phyloP scores from a whole-genome alignment of 192 early-diverging fungal species.

The Backusella psychrophila region DNA sequence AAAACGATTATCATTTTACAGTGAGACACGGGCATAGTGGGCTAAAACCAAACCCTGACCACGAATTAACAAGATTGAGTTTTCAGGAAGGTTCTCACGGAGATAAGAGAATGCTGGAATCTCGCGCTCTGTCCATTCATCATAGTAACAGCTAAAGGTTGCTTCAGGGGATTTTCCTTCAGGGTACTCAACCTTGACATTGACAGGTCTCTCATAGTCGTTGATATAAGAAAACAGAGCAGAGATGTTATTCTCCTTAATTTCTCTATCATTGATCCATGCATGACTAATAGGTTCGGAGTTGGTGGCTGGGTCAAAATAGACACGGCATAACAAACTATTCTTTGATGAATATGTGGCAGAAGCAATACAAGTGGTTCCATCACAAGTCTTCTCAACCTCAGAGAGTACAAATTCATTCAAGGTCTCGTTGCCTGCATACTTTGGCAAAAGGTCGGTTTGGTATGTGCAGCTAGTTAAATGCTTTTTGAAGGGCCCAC shows the following conservation, averaged over 20 bases:
- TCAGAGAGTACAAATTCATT: neutral
- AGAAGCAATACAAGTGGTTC: conserved; percentile 20
- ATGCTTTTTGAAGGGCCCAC: neutral
- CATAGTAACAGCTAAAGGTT: conserved; percentile 39
- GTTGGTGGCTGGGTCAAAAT: conserved; percentile 12
- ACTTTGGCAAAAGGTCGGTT: neutral
- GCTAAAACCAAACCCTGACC: conserved; percentile 23
- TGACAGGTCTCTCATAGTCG: neutral
- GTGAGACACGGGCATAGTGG: neutral
- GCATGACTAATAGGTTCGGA: conserved; percentile 2
- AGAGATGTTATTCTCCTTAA: neutral
- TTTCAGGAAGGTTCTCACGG: conserved; percentile 35
- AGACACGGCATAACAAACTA: conserved; percentile 33
- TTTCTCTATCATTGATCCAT: conserved; percentile 1
- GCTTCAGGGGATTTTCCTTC: conserved; percentile 10
- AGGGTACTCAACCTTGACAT: conserved; percentile 17
- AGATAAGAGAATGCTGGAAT: conserved; percentile 44
- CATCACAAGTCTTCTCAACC: conserved; percentile 6
- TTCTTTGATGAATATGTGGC: conserved; percentile 32
- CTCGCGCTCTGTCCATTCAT: conserved; percentile 45
- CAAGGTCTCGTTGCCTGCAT: neutral
- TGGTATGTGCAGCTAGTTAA: conserved; percentile 5
- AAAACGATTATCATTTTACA: neutral
- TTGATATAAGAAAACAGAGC: conserved; percentile 12
- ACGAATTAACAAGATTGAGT: conserved; percentile 30